Base-by-base conservation (phyloP, 441 rosid species). In the Geranium incanum region DNA sequence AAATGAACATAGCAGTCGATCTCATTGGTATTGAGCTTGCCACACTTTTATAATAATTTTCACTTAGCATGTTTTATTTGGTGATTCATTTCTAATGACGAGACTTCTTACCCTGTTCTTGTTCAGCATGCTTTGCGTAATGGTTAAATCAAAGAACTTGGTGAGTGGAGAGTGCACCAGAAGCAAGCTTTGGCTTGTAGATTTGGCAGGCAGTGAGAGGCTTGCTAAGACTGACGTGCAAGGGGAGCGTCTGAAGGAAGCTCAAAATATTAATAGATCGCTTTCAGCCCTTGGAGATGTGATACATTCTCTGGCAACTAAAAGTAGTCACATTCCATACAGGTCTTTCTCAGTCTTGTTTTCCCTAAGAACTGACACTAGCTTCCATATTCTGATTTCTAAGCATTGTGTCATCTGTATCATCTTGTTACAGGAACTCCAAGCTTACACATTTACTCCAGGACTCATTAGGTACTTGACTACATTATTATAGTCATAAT, bases 221-320 rank as follows among this genome's bases (percentile, higher is more conserved):
- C 84, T 91, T 67, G 88, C 98, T 52, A 88, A 91, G 84, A 88
- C 94, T 41, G 98, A 94, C 73, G 96, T 89, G 28, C 95, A 86
- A 74, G 98, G 97, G 64, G 98, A 90, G 72, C 84, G 97, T 70
- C 90, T 94, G 12, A 94, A 85, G 86, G 97, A 94, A 83, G 85
- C 98, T 50, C 97, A 91, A 84, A 91, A 86, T 79, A 94, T 91
- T 71, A 91, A 94, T 75, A 89, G 88, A 86, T 91, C 98, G 15
- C 80, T 94, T 77, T 91, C 98, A 74, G 95, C 98, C 57, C 95
- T 94, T 67, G 97, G 98, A 65, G 98, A 91, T 76, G 98, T 94
- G 82, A 90, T 94, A 78, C 90, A 87, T 68, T 92, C 97, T 68
- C 92, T 91, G 71, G 95, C 97, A 36, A 85, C 88, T 69, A 94